Evolutionary conservation across 805 yeast species (phyloP).

Genomic region (Zygosaccharomyces bisporus): DNA sequence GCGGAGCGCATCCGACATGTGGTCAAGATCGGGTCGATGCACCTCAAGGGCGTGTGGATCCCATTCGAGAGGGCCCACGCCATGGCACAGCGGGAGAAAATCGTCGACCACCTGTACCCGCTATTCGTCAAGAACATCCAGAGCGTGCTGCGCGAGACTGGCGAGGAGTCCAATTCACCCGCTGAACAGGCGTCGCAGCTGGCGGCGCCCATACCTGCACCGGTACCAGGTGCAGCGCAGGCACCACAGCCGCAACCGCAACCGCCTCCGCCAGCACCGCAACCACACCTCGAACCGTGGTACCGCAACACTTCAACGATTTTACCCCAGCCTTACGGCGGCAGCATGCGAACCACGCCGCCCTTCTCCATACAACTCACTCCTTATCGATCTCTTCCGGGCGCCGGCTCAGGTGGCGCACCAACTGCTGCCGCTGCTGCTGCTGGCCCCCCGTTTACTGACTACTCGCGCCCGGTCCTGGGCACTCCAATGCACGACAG

Average conservation of each 20-base stretch:
- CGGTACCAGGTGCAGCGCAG: constrained; percentile 3
- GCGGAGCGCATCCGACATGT: constrained; percentile 74
- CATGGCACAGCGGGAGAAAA: constrained; percentile 77
- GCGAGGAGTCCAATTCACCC: constrained; percentile 24
- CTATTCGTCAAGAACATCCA: constrained; percentile 73
- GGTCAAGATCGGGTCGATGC: constrained; percentile 84
- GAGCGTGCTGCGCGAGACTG: constrained; percentile 36
- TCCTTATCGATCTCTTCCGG: not conserved
- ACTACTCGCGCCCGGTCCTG: not conserved
- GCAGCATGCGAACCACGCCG: constrained; percentile 4
- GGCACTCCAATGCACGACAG: not conserved
- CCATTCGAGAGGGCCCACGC: constrained; percentile 80
- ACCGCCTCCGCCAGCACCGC: constrained; percentile 5
- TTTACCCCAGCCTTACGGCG: constrained; percentile 3
- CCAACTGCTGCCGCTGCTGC: constrained; percentile 2
- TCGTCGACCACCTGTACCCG: constrained; percentile 62
- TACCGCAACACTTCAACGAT: not conserved
- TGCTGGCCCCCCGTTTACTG: not conserved
- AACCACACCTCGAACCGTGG: not conserved
- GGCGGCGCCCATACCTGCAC: constrained; percentile 2
- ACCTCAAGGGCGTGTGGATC: constrained; percentile 85
- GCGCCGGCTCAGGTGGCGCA: not conserved
- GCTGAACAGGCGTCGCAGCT: constrained; percentile 7
- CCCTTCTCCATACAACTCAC: constrained; percentile 1
- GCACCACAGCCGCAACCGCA: not conserved